Evolutionary conservation across 331 rosid genomes (phyloP), one percentile per base, ranked within the genome.

Genomic region (Rosa hybrid): DNA sequence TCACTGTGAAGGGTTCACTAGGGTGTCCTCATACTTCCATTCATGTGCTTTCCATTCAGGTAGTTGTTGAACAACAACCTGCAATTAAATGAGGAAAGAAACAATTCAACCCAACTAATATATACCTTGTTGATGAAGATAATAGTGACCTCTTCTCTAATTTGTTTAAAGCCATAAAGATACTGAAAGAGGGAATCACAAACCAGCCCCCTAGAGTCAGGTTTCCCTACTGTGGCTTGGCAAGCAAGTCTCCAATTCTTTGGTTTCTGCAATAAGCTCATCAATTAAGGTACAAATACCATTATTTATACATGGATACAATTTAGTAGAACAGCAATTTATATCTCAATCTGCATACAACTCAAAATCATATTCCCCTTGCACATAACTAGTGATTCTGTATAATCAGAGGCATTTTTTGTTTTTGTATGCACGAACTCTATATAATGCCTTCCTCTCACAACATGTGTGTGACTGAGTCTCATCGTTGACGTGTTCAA

Each of bases 171-270:
- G 41, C 3, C 56, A 57, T 56, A 62, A 48, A 72, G 12, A 12
- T 56, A 57, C 25, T 4, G 81, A 68, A 45, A 62, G 71, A 71
- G 72, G 71, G 60, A 56, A 75, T 78, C 48, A 87, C 91, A 72
- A 69, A 93, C 99, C 99, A 83, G 85, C 45, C 97, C 98, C 48
- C 60, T 88, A 0, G 98, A 90, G 78, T 93, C 96, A 69, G 92
- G 84, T 80, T 82, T 74, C 34, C 97, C 97, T 62, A 95, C 97
- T 42, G 86, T 87, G 72, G 92, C 84, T 86, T 95, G 99, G 88
- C 99, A 95, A 84, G 99, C 99, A 59, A 93, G 90, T 89, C 99
- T 95, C 96, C 96, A 95, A 75, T 89, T 91, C 86, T 88, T 93
- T 77, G 96, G 99, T 88, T 95, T 95, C 99, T 95, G 90, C 39